Evolutionary conservation across 208 protist genomes (phyloP), one percentile per base, ranked within the genome.

Genomic region (Leishmania arabica): DNA sequence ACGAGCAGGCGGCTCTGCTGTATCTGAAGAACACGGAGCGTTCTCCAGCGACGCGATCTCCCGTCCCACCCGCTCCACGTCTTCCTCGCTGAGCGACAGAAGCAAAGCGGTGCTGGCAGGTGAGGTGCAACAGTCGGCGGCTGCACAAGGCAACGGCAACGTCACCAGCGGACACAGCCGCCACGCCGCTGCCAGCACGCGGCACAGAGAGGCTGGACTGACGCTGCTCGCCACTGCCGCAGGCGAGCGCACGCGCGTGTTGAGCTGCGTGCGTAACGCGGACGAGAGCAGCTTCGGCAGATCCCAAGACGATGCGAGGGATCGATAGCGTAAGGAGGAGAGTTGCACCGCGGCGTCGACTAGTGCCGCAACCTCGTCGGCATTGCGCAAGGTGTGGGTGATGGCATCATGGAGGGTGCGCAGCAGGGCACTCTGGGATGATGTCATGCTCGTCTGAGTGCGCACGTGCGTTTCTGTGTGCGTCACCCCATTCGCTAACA

Each of bases 271-370:
- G 24, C 84, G 87, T 5, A 83, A 68, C 11, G 74, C 76, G 56
- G 82, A 76, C 49, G 82, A 83, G 51, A 84, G 76, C 13, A 88
- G 40, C 70, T 85, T 84, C 1, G 79, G 78, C 37, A 90, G 27
- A 62, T 85, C 84, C 87, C 87, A 90, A 15, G 78, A 72, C 13
- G 76, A 81, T 17, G 65, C 17, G 19, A 88, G 71, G 27, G 51
- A 65, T 0, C 21, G 77, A 64, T 79, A 37, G 49, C 79, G 70
- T 24, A n/a, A 70, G 31, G 58, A 40, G 34, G 37, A 37, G 8
- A 89, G 76, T 15, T 75, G 27, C 71, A 76, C 80, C 24, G 76
- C 73, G 37, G 80, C 66, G 1, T 71, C 77, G 17, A 62, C 75
- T 15, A 87, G 24, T 2, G 54, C 56, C 3, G 53, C 58, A 19